Evolutionary conservation across 257 asterid species (phyloP).

Genomic region (Nicotiana obtusifolia): DNA sequence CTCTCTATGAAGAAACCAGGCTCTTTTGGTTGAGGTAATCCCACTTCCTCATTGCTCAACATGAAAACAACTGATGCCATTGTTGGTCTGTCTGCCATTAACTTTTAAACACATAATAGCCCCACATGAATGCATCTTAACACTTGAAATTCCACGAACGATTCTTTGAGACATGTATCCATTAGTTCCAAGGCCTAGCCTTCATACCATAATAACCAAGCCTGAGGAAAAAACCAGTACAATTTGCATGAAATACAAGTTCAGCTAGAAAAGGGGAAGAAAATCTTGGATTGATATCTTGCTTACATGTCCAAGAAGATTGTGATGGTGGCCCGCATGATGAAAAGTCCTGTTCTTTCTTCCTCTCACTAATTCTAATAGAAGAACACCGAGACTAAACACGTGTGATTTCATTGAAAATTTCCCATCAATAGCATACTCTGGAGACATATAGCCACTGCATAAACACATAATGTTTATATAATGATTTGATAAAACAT

Average conservation of each 20-base stretch:
- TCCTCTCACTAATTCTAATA: constrained; percentile 1
- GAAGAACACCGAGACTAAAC: not conserved
- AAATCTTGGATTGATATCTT: not conserved
- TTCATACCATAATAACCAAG: constrained; percentile 7
- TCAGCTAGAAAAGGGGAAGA: not conserved
- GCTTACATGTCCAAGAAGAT: constrained; percentile 12
- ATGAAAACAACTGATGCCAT: not conserved
- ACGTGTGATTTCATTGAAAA: constrained; percentile 11
- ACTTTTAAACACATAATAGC: not conserved
- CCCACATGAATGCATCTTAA: constrained; percentile 10
- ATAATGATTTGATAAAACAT: not conserved
- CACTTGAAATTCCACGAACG: not conserved
- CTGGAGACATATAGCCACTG: constrained; percentile 10
- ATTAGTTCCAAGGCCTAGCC: constrained; percentile 7
- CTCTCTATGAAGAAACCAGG: constrained; percentile 10
- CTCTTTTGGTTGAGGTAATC: constrained; percentile 4
- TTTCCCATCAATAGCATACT: not conserved
- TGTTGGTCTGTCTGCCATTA: not conserved
- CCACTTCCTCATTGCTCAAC: not conserved
- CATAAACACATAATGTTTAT: not conserved
- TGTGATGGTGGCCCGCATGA: not conserved
- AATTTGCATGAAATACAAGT: too few relatives aligned
- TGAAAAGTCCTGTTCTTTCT: not conserved
- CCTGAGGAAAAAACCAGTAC: not conserved
- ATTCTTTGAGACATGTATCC: not conserved